Conservation (phyloP, 1,284 basidiomycete species). For the Sporisorium scitamineum region DNA sequence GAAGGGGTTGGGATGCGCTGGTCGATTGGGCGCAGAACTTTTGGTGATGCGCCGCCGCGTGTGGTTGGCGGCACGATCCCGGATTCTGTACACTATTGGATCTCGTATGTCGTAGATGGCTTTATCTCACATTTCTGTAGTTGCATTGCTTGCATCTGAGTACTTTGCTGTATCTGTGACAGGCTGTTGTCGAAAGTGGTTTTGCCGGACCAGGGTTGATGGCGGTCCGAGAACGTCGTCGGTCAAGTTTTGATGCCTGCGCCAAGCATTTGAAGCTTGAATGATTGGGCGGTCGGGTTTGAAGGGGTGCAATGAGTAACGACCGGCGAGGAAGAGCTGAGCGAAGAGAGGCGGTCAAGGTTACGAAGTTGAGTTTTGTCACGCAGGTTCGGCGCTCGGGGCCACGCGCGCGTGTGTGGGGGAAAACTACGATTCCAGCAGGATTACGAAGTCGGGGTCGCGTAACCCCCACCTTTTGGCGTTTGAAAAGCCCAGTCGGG, state of each 20-base stretch:
- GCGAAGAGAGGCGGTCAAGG: neutral
- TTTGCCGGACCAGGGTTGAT: too few species aligned
- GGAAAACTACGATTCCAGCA: neutral
- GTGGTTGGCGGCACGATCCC: too few species aligned
- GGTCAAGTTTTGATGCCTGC: too few species aligned
- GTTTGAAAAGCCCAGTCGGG: neutral
- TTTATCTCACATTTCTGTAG: neutral
- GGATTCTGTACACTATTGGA: neutral
- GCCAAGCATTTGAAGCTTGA: too few species aligned
- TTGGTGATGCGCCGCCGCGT: slow-evolving; percentile 41
- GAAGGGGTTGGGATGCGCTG: slow-evolving; percentile 53
- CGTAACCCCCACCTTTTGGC: slow-evolving; percentile 16
- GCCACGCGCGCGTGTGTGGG: neutral
- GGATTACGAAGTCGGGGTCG: slow-evolving; percentile 38
- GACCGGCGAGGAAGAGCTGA: neutral
- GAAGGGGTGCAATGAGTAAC: neutral
- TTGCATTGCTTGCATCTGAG: neutral
- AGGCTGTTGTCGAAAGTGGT: too few species aligned
- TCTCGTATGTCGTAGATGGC: too few species aligned
- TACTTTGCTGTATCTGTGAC: too few species aligned
- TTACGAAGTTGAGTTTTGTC: slow-evolving; percentile 13
- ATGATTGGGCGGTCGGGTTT: too few species aligned
- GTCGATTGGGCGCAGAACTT: slow-evolving; percentile 59
- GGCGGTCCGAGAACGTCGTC: neutral
- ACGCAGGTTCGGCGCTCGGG: neutral